These are phyloP conservation scores for Sugiyamaella americana DNA, from an alignment of 805 yeast genomes.

Conservation along the genomic window DNA sequence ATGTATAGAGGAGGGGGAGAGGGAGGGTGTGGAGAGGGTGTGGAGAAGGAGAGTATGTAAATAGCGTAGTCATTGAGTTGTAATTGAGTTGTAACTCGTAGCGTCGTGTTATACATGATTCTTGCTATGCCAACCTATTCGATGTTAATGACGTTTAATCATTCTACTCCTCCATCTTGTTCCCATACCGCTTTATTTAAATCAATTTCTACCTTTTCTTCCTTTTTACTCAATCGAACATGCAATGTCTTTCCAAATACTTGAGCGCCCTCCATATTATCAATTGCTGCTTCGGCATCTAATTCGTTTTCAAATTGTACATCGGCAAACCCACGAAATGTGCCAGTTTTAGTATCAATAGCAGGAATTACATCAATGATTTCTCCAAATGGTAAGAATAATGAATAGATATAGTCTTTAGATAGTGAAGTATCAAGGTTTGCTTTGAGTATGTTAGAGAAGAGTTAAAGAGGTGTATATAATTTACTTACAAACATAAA, in stretches of 20 bases:
- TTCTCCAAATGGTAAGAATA: slow-evolving; percentile 31
- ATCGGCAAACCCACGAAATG: slow-evolving; percentile 24
- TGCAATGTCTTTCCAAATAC: slow-evolving; percentile 23
- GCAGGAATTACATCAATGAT: slow-evolving; percentile 23
- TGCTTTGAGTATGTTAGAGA: too few relatives aligned
- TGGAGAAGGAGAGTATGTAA: too few relatives aligned
- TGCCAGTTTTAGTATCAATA: slow-evolving; percentile 11
- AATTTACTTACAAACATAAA: too few relatives aligned
- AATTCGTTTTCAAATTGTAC: slow-evolving; percentile 25
- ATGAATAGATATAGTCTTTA: slow-evolving; percentile 19
- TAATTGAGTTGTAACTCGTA: too few relatives aligned
- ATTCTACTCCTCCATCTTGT: too few relatives aligned
- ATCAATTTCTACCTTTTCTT: slow-evolving; percentile 10
- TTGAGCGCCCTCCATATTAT: slow-evolving; percentile 28
- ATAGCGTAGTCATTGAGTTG: too few relatives aligned
- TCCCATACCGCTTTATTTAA: slow-evolving; percentile 18
- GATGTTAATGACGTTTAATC: too few relatives aligned
- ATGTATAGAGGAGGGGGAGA: too few relatives aligned
- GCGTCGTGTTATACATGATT: too few relatives aligned
- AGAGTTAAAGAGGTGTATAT: too few relatives aligned
- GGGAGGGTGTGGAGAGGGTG: too few relatives aligned
- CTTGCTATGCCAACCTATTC: too few relatives aligned
- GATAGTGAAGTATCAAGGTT: slow-evolving; percentile 18
- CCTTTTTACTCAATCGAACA: slow-evolving; percentile 21
- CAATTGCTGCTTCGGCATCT: slow-evolving; percentile 32